These are phyloP conservation scores for Corinectria fuckeliana DNA, from an alignment of 2,329 filamentous ascomycete species.

Conservation along the genomic window DNA sequence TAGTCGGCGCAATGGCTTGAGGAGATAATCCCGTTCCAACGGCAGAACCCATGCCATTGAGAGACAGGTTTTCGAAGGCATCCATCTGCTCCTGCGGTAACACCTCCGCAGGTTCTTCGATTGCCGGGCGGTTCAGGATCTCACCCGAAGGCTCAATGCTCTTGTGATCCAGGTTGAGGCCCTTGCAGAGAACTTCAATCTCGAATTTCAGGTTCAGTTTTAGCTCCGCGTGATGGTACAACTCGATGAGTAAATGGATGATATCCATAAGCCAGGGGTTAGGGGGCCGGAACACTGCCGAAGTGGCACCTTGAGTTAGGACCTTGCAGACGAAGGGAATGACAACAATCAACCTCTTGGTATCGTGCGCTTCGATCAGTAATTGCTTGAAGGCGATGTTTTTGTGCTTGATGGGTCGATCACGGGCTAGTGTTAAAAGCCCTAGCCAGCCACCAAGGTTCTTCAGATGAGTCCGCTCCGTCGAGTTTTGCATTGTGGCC, in stretches of 20 bases:
- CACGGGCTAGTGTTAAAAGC: conserved; percentile 87
- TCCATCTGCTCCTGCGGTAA: conserved; percentile 74
- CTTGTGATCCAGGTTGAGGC: conserved; percentile 89
- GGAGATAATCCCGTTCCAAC: conserved; percentile 78
- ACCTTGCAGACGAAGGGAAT: conserved; percentile 99
- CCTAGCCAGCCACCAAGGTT: conserved; percentile 95
- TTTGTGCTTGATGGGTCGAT: conserved; percentile 94
- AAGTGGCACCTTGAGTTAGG: conserved; percentile 81
- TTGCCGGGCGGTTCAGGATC: conserved; percentile 76
- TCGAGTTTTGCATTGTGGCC: conserved; percentile 80
- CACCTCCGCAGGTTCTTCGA: conserved; percentile 67
- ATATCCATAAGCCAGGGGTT: conserved; percentile 99
- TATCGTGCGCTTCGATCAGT: conserved; percentile 91
- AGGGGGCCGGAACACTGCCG: conserved; percentile 88
- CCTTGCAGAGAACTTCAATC: conserved; percentile 96
- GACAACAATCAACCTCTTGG: conserved; percentile 86
- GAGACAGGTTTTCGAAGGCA: conserved; percentile 80
- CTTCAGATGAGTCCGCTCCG: conserved; percentile 87
- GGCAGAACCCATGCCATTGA: conserved; percentile 74
- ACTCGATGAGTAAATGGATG: conserved; percentile 84
- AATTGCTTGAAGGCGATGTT: conserved; percentile 98
- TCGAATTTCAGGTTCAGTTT: conserved; percentile 99
- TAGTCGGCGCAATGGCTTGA: conserved; percentile 76
- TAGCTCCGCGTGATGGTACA: conserved; percentile 91
- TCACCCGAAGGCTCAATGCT: conserved; percentile 85